Evolutionary conservation across 768 basidiomycete species (phyloP), one percentile per base, ranked within the genome.

Genomic region (Mrakia hoshinonis): DNA sequence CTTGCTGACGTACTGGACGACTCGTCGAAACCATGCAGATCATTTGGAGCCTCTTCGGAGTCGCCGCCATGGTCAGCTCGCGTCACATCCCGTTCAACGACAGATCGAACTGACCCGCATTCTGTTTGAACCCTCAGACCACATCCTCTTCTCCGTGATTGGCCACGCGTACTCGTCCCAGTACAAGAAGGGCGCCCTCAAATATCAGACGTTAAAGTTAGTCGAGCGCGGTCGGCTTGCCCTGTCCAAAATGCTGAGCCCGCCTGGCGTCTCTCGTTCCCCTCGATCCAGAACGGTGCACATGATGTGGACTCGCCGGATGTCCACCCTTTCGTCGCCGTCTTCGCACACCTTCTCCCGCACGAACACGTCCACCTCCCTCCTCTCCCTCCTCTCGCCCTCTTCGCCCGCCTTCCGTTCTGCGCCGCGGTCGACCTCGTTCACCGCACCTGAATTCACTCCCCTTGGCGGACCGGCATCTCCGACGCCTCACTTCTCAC

Each of bases 1-100:
- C n/a, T n/a, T n/a, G 1, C 85, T 91, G 85, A 89, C 90, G 0
- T 85, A 89, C 34, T 81, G 90, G 18, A 83, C 90, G 71, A 87
- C 89, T 61, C 4, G 22, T 43, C 67, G 61, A 67, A 20, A 22
- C 10, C 31, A 22, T 29, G n/a, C n/a, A 5, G 0, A 75, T 87
- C 87, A 89, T 63, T 74, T 89, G 61, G 61, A 36, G 83, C 86
- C 24, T 89, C 90, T 74, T 85, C 85, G 2, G 87, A 85, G 73
- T 85, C 86, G 0, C 83, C 81, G 5, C 83, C 84, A 87, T 74
- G 77, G 22, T 84, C 83, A 0, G 78, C 89, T 34, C n/a, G 65
- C 64, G 65, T 81, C 83, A 0, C n/a, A 15, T 34, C 36, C n/a
- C 13, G 26, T 15, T 20, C 36, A 13, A 3, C n/a, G 18, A 26